These are phyloP conservation scores for Microstroma glucosiphilum DNA, from an alignment of 1,284 basidiomycete genomes.

Conservation along the genomic window DNA sequence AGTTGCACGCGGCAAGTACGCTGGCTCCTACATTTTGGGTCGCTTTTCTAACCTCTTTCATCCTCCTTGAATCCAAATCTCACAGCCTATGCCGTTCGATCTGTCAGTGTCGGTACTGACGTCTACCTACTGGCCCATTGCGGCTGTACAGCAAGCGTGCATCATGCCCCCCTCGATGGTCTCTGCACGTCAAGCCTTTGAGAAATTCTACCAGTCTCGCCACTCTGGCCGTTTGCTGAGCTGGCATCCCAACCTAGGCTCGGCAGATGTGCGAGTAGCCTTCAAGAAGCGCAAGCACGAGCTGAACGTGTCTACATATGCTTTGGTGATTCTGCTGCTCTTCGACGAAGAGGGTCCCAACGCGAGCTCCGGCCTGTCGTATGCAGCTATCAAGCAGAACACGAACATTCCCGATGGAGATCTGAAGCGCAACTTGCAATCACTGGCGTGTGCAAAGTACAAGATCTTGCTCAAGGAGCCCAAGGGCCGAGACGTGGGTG, in stretches of 20 bases:
- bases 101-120: constrained; percentile 56
- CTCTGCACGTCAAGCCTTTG: constrained; percentile 62
- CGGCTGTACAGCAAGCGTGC: constrained; percentile 29
- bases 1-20: background rate
- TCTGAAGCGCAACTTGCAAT: constrained; percentile 84
- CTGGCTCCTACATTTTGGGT: background rate
- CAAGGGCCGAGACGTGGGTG: constrained; percentile 71
- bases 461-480: constrained; percentile 89
- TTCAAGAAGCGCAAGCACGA: constrained; percentile 81
- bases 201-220: constrained; percentile 79
- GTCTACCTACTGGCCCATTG: constrained; percentile 47
- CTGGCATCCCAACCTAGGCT: constrained; percentile 90
- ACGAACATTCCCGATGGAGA: constrained; percentile 66
- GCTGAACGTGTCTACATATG: constrained; percentile 85
- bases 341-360: constrained; percentile 61
- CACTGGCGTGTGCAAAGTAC: constrained; percentile 92
- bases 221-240: constrained; percentile 85
- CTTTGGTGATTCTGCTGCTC: constrained; percentile 76
- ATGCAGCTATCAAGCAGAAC: constrained; percentile 21
- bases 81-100: constrained; percentile 66
- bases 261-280: constrained; percentile 75
- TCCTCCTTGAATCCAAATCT: constrained; percentile 6
- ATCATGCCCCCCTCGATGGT: constrained; percentile 29
- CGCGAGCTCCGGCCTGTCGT: constrained; percentile 19
- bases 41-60: background rate